Percentiles rank a stretch among this genome's conserved stretches.
Evolutionary conservation across 805 yeast species (phyloP).

Genomic region (Pichia phayaonensis): DNA sequence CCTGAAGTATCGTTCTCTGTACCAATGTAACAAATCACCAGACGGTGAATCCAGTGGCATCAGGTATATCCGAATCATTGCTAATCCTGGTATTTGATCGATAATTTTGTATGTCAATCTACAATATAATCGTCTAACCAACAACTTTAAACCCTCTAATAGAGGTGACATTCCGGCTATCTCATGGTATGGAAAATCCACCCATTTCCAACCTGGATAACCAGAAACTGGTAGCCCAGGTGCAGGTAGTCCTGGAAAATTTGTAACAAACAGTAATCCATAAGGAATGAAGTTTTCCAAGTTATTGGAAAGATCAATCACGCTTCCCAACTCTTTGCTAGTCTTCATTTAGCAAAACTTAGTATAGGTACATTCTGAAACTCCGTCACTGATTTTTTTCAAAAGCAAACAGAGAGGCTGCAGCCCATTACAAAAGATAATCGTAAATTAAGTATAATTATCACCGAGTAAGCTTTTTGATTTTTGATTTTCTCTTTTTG

Average conservation of each 20-base stretch:
- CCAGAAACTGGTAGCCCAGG: constrained; percentile 30
- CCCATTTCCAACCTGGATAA: constrained; percentile 47
- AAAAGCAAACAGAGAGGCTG: no score
- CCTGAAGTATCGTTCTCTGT: constrained; percentile 27
- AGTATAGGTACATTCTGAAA: not conserved
- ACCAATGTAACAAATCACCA: constrained; percentile 25
- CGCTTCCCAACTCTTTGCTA: not conserved
- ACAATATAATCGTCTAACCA: constrained; percentile 34
- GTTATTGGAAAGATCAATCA: constrained; percentile 30
- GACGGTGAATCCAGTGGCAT: constrained; percentile 40
- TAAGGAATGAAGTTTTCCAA: constrained; percentile 34
- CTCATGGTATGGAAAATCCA: constrained; percentile 36
- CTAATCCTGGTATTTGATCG: constrained; percentile 15
- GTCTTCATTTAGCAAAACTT: not conserved
- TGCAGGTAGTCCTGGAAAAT: constrained; percentile 34
- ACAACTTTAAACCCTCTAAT: constrained; percentile 34
- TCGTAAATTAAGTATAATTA: no score
- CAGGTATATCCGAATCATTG: constrained; percentile 37
- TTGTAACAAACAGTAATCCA: constrained; percentile 40
- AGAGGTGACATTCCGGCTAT: constrained; percentile 4
- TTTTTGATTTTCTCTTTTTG: no score
- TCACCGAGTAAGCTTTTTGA: not conserved
- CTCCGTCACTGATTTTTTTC: not conserved
- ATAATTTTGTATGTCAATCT: constrained; percentile 37
- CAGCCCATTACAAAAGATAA: no score